Percentiles rank a stretch among this genome's conserved stretches.
phyloP scores from a whole-genome alignment of 2,329 filamentous ascomycete genomes.

The Gremmenia infestans region DNA sequence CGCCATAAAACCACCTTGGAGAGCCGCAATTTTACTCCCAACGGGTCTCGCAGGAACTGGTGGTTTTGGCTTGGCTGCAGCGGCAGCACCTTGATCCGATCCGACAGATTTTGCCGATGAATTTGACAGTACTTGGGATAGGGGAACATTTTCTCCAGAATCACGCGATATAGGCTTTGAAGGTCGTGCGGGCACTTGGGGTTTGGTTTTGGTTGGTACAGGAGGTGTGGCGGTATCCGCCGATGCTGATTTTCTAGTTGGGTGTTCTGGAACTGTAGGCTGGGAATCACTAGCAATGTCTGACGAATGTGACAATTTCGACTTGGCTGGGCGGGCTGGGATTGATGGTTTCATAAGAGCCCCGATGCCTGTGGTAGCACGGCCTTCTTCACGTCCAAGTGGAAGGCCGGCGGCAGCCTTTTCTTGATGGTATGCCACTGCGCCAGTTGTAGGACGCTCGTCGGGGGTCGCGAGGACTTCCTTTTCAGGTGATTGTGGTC shows the following conservation, averaged over 20 bases:
- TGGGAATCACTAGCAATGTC: constrained; percentile 22
- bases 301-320: constrained; percentile 23
- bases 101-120: constrained; percentile 31
- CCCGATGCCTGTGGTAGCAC: constrained; percentile 27
- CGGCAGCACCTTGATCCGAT: constrained; percentile 38
- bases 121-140: constrained; percentile 23
- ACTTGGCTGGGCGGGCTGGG: constrained; percentile 47
- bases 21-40: constrained; percentile 81
- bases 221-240: constrained; percentile 19
- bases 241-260: constrained; percentile 12
- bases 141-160: constrained; percentile 29
- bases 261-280: constrained; percentile 27
- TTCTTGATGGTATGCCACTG: constrained; percentile 29
- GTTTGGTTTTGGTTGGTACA: constrained; percentile 53
- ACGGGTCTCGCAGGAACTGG: constrained; percentile 72
- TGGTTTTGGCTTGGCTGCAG: constrained; percentile 69
- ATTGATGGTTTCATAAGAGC: constrained; percentile 56
- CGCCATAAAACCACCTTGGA: constrained; percentile 88
- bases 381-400: constrained; percentile 20
- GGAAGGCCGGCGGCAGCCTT: constrained; percentile 21
- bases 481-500: constrained; percentile 44
- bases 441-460: constrained; percentile 30
- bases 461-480: constrained; percentile 37
- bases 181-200: constrained; percentile 56
- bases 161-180: constrained; percentile 48